Conservation (phyloP, 208 protist genomes). For the Naegleria lovaniensis region DNA sequence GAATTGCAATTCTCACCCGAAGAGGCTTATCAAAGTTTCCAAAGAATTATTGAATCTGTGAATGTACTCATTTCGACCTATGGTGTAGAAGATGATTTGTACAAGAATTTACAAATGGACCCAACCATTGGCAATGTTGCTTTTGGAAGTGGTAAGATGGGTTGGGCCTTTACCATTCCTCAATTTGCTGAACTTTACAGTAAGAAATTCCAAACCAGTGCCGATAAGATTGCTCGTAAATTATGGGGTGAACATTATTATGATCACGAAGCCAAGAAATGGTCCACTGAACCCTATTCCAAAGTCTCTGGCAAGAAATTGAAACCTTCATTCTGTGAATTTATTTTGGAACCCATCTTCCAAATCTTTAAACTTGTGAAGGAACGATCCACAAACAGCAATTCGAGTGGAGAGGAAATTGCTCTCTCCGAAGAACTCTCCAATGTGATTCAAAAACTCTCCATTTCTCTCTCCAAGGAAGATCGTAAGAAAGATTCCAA, state of each 20-base stretch:
- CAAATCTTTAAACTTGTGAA: slow-evolving; percentile 87
- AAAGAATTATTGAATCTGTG: slow-evolving; percentile 75
- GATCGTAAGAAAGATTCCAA: slow-evolving; percentile 38
- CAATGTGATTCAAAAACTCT: too few species aligned
- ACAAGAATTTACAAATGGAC: slow-evolving; percentile 84
- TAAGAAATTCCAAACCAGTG: slow-evolving; percentile 84
- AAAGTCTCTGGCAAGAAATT: slow-evolving; percentile 50
- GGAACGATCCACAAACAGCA: slow-evolving; percentile 67
- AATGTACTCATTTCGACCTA: slow-evolving; percentile 96
- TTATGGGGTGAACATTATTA: slow-evolving; percentile 92
- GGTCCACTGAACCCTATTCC: slow-evolving; percentile 43
- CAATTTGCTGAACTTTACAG: slow-evolving; percentile 87
- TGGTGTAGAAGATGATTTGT: slow-evolving; percentile 84
- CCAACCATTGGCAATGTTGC: slow-evolving; percentile 83
- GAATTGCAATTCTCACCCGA: slow-evolving; percentile 85
- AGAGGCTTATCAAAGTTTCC: slow-evolving; percentile 66
- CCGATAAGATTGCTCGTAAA: slow-evolving; percentile 59
- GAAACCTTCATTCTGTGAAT: slow-evolving; percentile 85
- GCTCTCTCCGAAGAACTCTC: slow-evolving; percentile 32
- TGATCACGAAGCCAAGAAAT: slow-evolving; percentile 77
- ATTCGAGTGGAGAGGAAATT: slow-evolving; percentile 61
- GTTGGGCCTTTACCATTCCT: slow-evolving; percentile 96
- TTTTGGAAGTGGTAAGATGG: slow-evolving; percentile 96
- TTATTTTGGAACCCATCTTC: slow-evolving; percentile 95
- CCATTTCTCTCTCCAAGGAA: too few species aligned